phyloP scores from a whole-genome alignment of 192 early-diverging fungal species.

The Linnemannia hyalina region DNA sequence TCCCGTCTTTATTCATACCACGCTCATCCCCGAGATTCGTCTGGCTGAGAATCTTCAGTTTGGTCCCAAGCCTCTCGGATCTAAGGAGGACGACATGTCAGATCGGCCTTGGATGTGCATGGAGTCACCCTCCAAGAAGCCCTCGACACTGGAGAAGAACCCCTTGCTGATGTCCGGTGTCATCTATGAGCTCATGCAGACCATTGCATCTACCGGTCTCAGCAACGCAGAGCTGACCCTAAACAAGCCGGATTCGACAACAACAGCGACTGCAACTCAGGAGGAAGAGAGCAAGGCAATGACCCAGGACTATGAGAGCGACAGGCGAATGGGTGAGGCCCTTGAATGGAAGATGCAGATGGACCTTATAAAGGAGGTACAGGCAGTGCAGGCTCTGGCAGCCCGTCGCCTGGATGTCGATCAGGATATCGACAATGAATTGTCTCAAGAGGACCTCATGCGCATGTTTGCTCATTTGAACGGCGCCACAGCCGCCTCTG shows the following conservation, averaged over 20 bases:
- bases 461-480: neutral
- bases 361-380: conserved; percentile 15
- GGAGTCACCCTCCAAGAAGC: conserved; percentile 20
- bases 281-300: conserved; percentile 6
- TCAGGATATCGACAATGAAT: neutral
- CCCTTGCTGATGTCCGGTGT: conserved; percentile 28
- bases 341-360: conserved; percentile 39
- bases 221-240: neutral
- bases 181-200: conserved; percentile 47
- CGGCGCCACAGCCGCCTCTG: neutral
- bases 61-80: conserved; percentile 15
- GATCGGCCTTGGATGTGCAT: conserved; percentile 30
- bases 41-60: conserved; percentile 29
- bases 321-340: conserved; percentile 24
- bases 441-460: neutral
- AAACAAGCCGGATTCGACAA: neutral
- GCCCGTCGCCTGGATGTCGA: neutral
- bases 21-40: conserved; percentile 31
- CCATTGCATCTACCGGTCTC: neutral
- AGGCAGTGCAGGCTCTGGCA: neutral
- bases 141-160: conserved; percentile 13
- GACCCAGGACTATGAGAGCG: conserved; percentile 40
- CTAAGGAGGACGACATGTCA: conserved; percentile 31
- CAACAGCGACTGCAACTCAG: neutral
- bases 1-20: conserved; percentile 30